Base-by-base conservation (phyloP, 805 yeast genomes). In the Candida broadrunensis region DNA sequence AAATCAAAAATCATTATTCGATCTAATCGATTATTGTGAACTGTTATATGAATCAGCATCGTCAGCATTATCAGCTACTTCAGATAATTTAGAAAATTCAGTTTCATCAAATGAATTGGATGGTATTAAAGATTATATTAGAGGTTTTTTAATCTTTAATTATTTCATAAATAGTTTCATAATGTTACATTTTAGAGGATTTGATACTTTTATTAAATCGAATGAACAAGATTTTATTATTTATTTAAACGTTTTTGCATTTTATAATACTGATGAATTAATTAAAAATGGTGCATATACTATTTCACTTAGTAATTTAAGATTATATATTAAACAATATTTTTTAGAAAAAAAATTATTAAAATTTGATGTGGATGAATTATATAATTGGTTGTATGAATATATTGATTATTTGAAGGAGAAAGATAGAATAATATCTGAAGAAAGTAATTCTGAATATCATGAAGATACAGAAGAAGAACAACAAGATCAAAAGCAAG, bases 151-250 rank as follows among this genome's bases (percentile, higher is more conserved):
- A 42, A 62, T 70, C 25, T 65, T 69, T 55, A 67, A 65, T 50
- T 70, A 69, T 47, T 69, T 66, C 47, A 64, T 70, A 35, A 70
- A 66, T 46, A 63, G 67, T 43, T 65, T 67, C 44, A 61, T 70
- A 37, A 65, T 70, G 69, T 38, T 67, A 36, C 70, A 69, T 44
- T 70, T 65, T 53, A 55, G 60, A 38, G 75, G 75, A 4, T 70
- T 70, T 43, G 69, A 63, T 44, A 51, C 54, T 33, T 70, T 70
- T 42, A 64, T 70, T 35, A 64, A 60, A 38, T 49, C 56, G 12
- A 58, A 54, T 38, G 68, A 60, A 41, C 56, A 53, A 36, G 75
- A 70, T 48, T 70, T 70, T 46, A 59, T 68, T 41, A 63, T 70
- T 20, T 70, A 70, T 50, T 47, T 70, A 40, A 67, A 70, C 43